Evolutionary conservation across 257 asterid genomes (phyloP).

Genomic region (Solanum chilense): DNA sequence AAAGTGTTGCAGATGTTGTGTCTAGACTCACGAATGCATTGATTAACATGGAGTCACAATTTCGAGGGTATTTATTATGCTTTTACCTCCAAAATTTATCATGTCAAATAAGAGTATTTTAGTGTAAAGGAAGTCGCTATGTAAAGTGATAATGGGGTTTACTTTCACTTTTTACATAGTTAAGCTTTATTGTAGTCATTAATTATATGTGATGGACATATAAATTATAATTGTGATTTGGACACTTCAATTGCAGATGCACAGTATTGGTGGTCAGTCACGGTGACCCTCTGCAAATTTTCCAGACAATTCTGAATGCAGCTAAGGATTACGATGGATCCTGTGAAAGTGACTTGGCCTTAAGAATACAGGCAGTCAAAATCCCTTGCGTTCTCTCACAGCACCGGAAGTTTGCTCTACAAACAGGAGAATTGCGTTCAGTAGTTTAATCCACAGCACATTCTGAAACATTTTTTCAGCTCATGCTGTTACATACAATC

Average conservation of each 20-base stretch:
- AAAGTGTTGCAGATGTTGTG: constrained; percentile 92
- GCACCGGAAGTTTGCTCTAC: constrained; percentile 63
- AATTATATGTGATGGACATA: neutral
- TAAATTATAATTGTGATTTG: neutral
- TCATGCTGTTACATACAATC: neutral
- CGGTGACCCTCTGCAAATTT: constrained; percentile 95
- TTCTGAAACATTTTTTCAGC: neutral
- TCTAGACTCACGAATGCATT: constrained; percentile 66
- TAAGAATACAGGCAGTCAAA: constrained; percentile 43
- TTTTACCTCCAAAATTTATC: neutral
- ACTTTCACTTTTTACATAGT: neutral
- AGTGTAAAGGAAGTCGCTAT: neutral
- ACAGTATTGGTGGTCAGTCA: constrained; percentile 75
- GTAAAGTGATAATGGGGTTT: neutral
- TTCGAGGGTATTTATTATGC: constrained; percentile 37
- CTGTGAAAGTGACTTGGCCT: constrained; percentile 22
- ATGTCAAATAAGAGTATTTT: neutral
- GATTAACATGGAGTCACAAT: constrained; percentile 50
- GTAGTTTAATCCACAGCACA: constrained; percentile 15
- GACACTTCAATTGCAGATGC: constrained; percentile 34
- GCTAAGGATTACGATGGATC: constrained; percentile 18
- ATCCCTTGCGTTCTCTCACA: constrained; percentile 56
- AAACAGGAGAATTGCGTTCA: constrained; percentile 75
- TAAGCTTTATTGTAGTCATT: neutral
- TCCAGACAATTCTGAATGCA: constrained; percentile 63